phyloP scores from a whole-genome alignment of 371 early-diverging fungal species.

The Chytridiales sp. region DNA sequence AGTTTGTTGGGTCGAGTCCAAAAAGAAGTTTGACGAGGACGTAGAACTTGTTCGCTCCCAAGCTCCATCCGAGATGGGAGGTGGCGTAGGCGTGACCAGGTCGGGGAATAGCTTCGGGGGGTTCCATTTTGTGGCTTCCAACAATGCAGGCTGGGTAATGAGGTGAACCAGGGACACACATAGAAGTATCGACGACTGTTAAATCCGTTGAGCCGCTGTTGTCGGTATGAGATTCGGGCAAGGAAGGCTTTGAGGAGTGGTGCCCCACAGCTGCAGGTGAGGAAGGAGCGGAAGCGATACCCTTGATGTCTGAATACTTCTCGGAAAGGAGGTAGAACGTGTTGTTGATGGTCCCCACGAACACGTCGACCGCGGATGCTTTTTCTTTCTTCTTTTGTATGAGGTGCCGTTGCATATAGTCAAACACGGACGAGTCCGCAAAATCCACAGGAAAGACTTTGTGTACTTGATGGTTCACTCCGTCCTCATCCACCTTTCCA shows the following conservation, averaged over 20 bases:
- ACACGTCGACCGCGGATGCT: slow-evolving; percentile 12
- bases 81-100: too few relatives aligned
- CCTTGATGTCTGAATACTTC: slow-evolving; percentile 23
- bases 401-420: neutral
- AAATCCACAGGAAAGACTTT: slow-evolving; percentile 24
- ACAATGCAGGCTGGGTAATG: slow-evolving; percentile 30
- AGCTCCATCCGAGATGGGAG: neutral
- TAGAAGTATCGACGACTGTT: neutral
- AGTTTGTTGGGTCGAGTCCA: too few relatives aligned
- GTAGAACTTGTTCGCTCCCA: neutral
- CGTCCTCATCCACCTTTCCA: neutral
- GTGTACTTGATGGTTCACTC: slow-evolving; percentile 19
- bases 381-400: neutral
- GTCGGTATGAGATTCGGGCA: neutral
- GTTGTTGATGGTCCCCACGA: slow-evolving; percentile 30
- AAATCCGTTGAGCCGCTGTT: neutral
- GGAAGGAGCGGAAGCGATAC: neutral
- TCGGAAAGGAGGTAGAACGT: slow-evolving; percentile 31
- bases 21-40: too few relatives aligned
- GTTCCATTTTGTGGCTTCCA: slow-evolving; percentile 20
- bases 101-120: too few relatives aligned
- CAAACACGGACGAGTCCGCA: too few relatives aligned
- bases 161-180: slow-evolving; percentile 14
- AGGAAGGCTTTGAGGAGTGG: neutral
- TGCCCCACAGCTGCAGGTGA: neutral